Conservation (phyloP, 768 basidiomycete genomes). For the Termitomyces sp. region DNA sequence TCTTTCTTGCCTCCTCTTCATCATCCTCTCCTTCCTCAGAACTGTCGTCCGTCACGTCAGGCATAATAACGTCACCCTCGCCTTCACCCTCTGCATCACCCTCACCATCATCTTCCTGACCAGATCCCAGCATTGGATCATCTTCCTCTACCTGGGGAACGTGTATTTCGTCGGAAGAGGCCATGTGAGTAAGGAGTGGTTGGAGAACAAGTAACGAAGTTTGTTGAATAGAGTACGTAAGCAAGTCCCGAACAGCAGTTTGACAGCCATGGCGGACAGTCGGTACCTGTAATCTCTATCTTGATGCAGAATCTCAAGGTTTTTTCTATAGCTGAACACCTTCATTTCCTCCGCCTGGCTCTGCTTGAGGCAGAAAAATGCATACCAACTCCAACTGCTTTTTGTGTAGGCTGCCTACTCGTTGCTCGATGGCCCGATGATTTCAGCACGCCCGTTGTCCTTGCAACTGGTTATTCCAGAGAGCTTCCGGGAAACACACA, state of each 20-base stretch:
- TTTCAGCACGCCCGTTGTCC: conserved; percentile 39
- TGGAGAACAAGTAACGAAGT: conserved; percentile 6
- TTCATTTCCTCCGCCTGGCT: conserved; percentile 56
- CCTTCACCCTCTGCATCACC: conserved; percentile 43
- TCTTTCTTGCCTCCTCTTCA: conserved; percentile 76
- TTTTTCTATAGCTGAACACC: conserved; percentile 17
- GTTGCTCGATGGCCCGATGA: conserved; percentile 42
- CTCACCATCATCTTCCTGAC: conserved; percentile 45
- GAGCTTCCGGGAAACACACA: conserved; percentile 94
- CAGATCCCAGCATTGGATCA: conserved; percentile 58
- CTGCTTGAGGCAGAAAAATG: conserved; percentile 71
- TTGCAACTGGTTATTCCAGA: conserved; percentile 85
- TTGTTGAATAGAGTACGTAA: conserved; percentile 19
- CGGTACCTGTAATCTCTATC: background rate
- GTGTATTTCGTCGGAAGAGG: conserved; percentile 41
- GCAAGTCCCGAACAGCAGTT: background rate
- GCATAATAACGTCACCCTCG: conserved; percentile 52
- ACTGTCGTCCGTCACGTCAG: conserved; percentile 68
- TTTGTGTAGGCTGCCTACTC: conserved; percentile 89
- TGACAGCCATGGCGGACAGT: conserved; percentile 7
- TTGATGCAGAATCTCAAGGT: background rate
- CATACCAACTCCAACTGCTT: conserved; percentile 67
- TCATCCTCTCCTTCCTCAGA: conserved; percentile 91
- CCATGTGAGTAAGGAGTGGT: conserved; percentile 44
- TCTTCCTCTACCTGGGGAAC: conserved; percentile 27